Base-by-base conservation (phyloP, 1,139 yeast species). In the Blastobotrys arbuscula region DNA sequence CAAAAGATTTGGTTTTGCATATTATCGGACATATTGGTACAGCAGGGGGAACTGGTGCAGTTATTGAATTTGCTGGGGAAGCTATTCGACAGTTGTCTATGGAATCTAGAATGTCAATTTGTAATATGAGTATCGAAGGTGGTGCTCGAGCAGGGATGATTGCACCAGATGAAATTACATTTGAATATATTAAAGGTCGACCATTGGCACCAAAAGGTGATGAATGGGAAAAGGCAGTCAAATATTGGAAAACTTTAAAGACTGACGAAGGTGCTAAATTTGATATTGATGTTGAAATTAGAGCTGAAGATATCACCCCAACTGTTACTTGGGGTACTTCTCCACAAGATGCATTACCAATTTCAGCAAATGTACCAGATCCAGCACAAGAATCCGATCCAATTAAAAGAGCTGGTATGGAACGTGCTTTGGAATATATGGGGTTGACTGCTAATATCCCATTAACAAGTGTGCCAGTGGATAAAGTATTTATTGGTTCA, bases 141-240 rank as follows among this genome's bases (percentile, higher is more conserved):
- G 98, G 98, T 72, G 98, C 98, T 26, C 84, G 98, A 72, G 98
- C 98, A 21, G 98, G 98, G 71, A 88, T 92, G 97, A 90, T 92
- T 64, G 86, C 84, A 56, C 98, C 98, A 12, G 98, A 92, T 66
- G 84, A 89, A 57, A 81, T 69, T 50, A 90, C 97, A 21, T 87
- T 84, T 63, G 82, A 84, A 49, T 92, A 92, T 70, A 76, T 92
- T 60, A 82, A 90, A 71, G 96, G 95, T 52, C 79, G 97, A 66
- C 97, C 97, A 40, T 77, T 92, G 60, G 94, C 97, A 53, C 98
- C 98, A 64, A 77, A 77, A 62, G 97, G 95, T 50, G 87, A 70
- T 7, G 89, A 90, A 71, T 92, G 96, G 96, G 95, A 86, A 51
- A 89, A 90, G 70, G 98, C 98, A 50, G 75, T 89, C 37, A 69